Percentiles rank a stretch among this genome's conserved stretches.
Evolutionary conservation across 2,329 filamentous ascomycete genomes (phyloP).

Genomic region (Colletotrichum falcatum): DNA sequence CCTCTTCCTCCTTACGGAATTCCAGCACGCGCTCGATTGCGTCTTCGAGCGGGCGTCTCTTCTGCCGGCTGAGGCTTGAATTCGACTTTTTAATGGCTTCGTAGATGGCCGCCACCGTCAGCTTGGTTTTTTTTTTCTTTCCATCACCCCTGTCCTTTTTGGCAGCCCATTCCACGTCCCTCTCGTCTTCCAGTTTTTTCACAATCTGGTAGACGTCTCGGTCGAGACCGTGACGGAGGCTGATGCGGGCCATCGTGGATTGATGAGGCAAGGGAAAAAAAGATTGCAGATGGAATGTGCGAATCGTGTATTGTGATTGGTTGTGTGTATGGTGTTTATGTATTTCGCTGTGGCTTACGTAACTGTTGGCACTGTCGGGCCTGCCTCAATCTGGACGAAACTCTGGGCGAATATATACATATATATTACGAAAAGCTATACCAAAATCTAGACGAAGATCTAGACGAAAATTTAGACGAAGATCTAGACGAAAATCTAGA

Average conservation of each 20-base stretch:
- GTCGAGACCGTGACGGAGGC: conserved; percentile 69
- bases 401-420: no score
- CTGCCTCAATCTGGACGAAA: no score
- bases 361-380: no score
- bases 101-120: conserved; percentile 75
- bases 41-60: conserved; percentile 85
- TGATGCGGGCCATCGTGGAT: conserved; percentile 45
- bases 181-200: conserved; percentile 79
- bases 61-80: conserved; percentile 84
- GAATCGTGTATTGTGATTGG: not conserved
- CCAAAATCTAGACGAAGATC: no score
- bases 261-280: conserved; percentile 8
- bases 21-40: conserved; percentile 85
- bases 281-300: not conserved
- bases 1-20: conserved; percentile 74
- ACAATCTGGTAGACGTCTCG: conserved; percentile 84
- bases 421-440: no score
- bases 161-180: conserved; percentile 56
- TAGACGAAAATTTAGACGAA: no score
- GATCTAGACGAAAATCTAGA: no score
- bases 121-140: conserved; percentile 48
- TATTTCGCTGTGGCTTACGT: not conserved
- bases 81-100: conserved; percentile 83
- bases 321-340: no score
- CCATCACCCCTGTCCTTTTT: conserved; percentile 58